Conservation (phyloP, 2,329 filamentous ascomycete species). For the Diaporthe capsici region DNA sequence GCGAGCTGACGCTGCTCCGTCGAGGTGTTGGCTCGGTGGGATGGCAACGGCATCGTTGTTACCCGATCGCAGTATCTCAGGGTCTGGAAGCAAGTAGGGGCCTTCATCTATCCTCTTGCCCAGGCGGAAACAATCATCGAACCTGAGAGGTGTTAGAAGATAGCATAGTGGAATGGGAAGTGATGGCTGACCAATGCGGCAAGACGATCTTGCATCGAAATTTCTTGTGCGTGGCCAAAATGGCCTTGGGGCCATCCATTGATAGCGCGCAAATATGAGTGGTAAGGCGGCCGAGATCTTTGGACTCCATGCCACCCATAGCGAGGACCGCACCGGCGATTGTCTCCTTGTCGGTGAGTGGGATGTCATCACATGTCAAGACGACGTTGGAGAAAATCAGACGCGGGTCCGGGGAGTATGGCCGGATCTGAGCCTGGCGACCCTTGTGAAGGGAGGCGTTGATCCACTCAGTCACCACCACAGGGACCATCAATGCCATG, state of each 20-base stretch:
- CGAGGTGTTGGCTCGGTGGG: constrained; percentile 71
- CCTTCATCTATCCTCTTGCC: constrained; percentile 91
- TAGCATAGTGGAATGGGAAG: not conserved
- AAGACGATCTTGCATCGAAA: constrained; percentile 86
- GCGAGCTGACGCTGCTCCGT: constrained; percentile 73
- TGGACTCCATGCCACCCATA: constrained; percentile 86
- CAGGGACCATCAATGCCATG: constrained; percentile 82
- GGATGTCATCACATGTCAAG: constrained; percentile 87
- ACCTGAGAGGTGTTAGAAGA: constrained; percentile 67
- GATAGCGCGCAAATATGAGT: constrained; percentile 92
- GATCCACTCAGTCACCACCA: constrained; percentile 88
- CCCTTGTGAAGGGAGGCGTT: constrained; percentile 76
- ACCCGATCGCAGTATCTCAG: constrained; percentile 79
- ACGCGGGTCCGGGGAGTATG: constrained; percentile 90
- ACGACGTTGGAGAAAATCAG: constrained; percentile 91
- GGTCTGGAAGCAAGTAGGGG: constrained; percentile 88
- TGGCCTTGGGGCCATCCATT: constrained; percentile 80
- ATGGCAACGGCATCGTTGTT: constrained; percentile 70
- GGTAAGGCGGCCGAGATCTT: constrained; percentile 78
- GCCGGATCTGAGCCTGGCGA: constrained; percentile 82
- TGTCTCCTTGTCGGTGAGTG: constrained; percentile 88
- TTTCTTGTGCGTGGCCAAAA: constrained; percentile 73
- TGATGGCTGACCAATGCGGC: constrained; percentile 82
- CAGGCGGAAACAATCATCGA: constrained; percentile 95
- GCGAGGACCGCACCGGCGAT: constrained; percentile 92